A percentile compares a stretch with the other conserved stretches of the same genome.
Conservation (phyloP, 176 grass and related monocot species). For the Lolium rigidum region DNA sequence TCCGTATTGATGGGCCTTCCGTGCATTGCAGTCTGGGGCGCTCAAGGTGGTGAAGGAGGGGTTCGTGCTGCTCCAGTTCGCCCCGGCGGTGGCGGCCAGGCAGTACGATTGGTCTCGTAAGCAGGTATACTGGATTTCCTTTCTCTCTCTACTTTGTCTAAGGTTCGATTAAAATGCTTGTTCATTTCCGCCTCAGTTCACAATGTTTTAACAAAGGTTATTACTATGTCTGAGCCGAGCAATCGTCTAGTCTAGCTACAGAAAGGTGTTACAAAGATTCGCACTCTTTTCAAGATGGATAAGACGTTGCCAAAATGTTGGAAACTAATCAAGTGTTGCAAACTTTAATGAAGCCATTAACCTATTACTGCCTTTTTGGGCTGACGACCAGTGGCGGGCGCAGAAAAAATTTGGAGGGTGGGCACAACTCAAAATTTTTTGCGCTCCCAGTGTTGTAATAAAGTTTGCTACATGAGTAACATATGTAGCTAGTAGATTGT, state of each 20-base stretch:
- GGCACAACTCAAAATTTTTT: too few species aligned
- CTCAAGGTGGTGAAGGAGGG: conserved; percentile 92
- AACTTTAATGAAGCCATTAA: not conserved
- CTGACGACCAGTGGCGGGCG: too few species aligned
- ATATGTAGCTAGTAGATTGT: too few species aligned
- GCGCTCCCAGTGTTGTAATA: too few species aligned
- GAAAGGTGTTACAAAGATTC: not conserved
- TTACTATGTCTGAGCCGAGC: not conserved
- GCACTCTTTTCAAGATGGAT: not conserved
- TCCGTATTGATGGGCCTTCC: not conserved
- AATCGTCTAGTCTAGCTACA: not conserved
- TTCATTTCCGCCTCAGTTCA: not conserved
- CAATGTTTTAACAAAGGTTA: not conserved
- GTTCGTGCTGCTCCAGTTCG: conserved; percentile 87
- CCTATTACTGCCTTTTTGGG: not conserved
- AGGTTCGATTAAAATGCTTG: not conserved
- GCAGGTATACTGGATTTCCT: not conserved
- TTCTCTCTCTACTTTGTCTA: not conserved
- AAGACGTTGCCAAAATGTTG: not conserved
- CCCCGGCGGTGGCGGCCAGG: conserved; percentile 60
- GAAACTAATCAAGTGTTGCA: not conserved
- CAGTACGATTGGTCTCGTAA: conserved; percentile 65
- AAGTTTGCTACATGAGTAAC: too few species aligned
- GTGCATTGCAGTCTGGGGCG: conserved; percentile 64
- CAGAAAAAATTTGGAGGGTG: too few species aligned